Evolutionary conservation across 495 filamentous ascomycete species (phyloP), one percentile per base, ranked within the genome.

Genomic region (Penicillium paxilli): DNA sequence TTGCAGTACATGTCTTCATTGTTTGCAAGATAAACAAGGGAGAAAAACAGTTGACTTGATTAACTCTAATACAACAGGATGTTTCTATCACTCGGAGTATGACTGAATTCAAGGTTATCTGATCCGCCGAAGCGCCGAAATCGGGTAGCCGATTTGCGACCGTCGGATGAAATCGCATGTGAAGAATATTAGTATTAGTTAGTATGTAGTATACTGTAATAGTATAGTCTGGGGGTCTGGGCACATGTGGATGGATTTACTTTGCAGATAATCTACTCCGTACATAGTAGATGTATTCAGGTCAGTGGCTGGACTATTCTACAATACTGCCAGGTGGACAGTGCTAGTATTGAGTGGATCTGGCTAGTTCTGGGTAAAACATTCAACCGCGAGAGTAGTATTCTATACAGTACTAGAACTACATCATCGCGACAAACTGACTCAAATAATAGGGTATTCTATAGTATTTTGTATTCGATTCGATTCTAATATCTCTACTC

Each of bases 71-170:
- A n/a, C n/a, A n/a, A n/a, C n/a, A n/a, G n/a, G n/a, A n/a, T n/a
- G n/a, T 38, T 38, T 38, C 35, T 19, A 16, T 38, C n/a, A 38
- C 35, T 38, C 35, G 35, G 35, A 6, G 8, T 38, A 16, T 14
- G 1, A 19, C 30, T 32, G n/a, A n/a, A 28, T 38, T n/a, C 11
- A 37, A 38, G 16, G 35, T 42, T 42, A 42, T 42, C 40, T 42
- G 40, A 42, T 42, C 40, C 40, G 44, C 14, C 26, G 10, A 26
- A 25, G 17, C 48, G 45, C 59, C 63, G 59, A 65, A 42, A 60
- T 63, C 59, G 63, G 59, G 52, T 59, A 62, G 49, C 59, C 59
- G 56, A 65, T 30, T n/a, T 5, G n/a, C 23, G 56, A 59, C 37
- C 20, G 21, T 58, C 55, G 55, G 59, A 23, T 21, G n/a, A 16